Conservation (phyloP, 768 basidiomycete genomes). For the Calocera viscosa region DNA sequence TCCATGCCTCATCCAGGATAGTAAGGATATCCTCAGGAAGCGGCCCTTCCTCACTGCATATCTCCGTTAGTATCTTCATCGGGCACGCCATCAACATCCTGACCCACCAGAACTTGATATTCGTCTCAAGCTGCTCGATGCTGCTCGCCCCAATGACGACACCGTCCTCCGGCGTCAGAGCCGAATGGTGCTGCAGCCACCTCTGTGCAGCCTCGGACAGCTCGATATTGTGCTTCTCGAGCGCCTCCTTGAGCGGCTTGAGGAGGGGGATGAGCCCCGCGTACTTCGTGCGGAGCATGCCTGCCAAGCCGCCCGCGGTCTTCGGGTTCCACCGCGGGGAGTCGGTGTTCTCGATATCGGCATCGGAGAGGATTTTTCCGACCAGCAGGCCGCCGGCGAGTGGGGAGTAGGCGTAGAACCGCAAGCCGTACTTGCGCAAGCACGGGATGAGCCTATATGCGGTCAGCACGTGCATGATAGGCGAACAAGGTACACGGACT, state of each 20-base stretch:
- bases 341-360: constrained; percentile 34
- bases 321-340: neutral
- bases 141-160: constrained; percentile 40
- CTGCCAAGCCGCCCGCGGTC: neutral
- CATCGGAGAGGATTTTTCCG: constrained; percentile 26
- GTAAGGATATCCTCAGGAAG: constrained; percentile 41
- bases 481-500: neutral
- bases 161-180: constrained; percentile 34
- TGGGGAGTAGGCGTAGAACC: constrained; percentile 1
- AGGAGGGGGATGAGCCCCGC: neutral
- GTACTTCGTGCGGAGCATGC: neutral
- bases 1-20: constrained; percentile 41
- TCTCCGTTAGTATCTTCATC: too few relatives aligned
- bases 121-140: constrained; percentile 34
- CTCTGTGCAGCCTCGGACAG: constrained; percentile 45
- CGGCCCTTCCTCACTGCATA: constrained; percentile 36
- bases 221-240: constrained; percentile 36
- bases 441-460: constrained; percentile 18
- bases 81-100: too few relatives aligned
- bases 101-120: constrained; percentile 29
- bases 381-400: neutral
- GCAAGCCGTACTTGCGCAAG: constrained; percentile 29
- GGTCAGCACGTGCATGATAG: constrained; percentile 22
- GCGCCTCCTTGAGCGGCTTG: constrained; percentile 15
- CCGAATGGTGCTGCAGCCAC: constrained; percentile 50